Base-by-base conservation (phyloP, 1,139 yeast species). In the Suhomyces atakaporum region DNA sequence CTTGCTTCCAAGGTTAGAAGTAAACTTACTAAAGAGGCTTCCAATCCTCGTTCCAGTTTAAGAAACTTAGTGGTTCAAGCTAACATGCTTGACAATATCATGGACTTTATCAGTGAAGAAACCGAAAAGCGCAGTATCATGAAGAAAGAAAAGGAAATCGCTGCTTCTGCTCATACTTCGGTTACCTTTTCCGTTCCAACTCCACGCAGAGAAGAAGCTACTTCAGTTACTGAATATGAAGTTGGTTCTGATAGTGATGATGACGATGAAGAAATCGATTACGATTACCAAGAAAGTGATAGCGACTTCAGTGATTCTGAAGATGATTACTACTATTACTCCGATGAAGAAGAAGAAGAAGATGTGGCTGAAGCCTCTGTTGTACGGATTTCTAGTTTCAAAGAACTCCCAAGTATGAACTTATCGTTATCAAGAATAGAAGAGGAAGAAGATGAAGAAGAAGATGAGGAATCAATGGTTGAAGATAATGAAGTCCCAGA, bases 61-160 rank as follows among this genome's bases (percentile, higher is more conserved):
- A 69, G 88, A 42, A 63, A 70, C 32, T 69, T 85, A 31, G 90
- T 85, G 3, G 73, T 80, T 22, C 94, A 85, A 59, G 92, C 94
- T 13, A 85, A 84, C 58, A 64, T 85, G 66, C 69, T 85, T 42
- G 95, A 85, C 53, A 70, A 70, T 45, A 56, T 85, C 30, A 80
- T 84, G 79, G 89, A 79, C 50, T 61, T 61, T 43, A 68, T 70
- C 23, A 48, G 62, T 10, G 51, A 50, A 8, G 72, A 63, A 47
- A 58, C 65, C 16, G 56, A 56, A 31, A 63, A 58, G 43, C 51
- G 64, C 46, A 47, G 51, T 27, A 49, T 43, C 18, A 26, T 32
- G 29, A 16, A 31, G 23, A 34, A 44, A 26, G 44, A 39, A 13
- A 29, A 31, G 27, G 31, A 38, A n/a, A 35, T 31, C 7, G 26